These are phyloP conservation scores for Rhizopogon vulgaris DNA, from an alignment of 768 basidiomycete genomes.

Conservation along the genomic window DNA sequence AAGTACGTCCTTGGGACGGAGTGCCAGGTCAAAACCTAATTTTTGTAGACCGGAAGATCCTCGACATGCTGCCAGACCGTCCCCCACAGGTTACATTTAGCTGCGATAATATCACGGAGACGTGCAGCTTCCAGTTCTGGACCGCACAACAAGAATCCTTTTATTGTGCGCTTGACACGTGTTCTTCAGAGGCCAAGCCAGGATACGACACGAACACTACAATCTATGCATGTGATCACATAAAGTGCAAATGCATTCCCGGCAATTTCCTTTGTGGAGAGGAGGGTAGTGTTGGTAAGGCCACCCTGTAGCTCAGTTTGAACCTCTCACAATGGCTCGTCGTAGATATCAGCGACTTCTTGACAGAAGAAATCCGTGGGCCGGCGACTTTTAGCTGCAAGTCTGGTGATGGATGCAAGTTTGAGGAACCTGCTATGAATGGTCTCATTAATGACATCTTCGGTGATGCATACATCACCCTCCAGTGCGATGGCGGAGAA, in stretches of 20 bases:
- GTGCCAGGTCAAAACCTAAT: background rate
- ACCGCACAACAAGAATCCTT: conserved; percentile 92
- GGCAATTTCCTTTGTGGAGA: conserved; percentile 94
- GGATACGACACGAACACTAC: conserved; percentile 70
- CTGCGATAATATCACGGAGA: conserved; percentile 57
- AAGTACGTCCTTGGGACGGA: conserved; percentile 47
- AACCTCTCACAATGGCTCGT: background rate
- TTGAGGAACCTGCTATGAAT: conserved; percentile 97
- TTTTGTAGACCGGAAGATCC: conserved; percentile 79
- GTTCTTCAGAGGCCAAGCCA: conserved; percentile 39
- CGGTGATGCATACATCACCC: conserved; percentile 84
- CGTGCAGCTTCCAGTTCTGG: conserved; percentile 98
- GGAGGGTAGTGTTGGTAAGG: conserved; percentile 82
- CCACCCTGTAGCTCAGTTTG: conserved; percentile 8
- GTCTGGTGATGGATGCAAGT: conserved; percentile 68
- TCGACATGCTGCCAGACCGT: conserved; percentile 84
- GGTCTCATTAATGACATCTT: conserved; percentile 89
- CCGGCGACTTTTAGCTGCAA: conserved; percentile 84
- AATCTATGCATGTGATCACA: conserved; percentile 71
- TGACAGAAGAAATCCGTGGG: conserved; percentile 83
- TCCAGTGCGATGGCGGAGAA: conserved; percentile 85
- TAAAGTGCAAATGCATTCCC: conserved; percentile 91
- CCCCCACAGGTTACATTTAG: conserved; percentile 96
- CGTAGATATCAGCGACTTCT: conserved; percentile 89
- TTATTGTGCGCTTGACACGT: conserved; percentile 82